phyloP scores from a whole-genome alignment of 2,329 filamentous ascomycete genomes.

The Diaporthe vaccinii region DNA sequence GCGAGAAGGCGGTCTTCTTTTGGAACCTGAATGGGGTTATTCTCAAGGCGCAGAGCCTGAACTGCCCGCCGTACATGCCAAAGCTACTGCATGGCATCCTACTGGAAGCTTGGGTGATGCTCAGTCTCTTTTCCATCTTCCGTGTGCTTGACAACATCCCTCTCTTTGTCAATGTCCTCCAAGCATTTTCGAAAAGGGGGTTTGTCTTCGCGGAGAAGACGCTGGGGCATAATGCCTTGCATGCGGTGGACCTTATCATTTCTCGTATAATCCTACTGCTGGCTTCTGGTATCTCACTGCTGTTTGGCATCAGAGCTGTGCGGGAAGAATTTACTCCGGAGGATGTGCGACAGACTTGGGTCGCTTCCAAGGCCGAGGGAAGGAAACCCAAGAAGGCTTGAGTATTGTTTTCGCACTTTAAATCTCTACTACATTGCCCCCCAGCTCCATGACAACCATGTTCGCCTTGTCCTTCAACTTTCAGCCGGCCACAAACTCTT shows the following conservation, averaged over 20 bases:
- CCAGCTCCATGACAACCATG: neutral
- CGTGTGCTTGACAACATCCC: slow-evolving; percentile 49
- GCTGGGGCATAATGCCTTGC: slow-evolving; percentile 28
- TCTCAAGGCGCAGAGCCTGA: slow-evolving; percentile 44
- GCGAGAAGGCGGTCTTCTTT: slow-evolving; percentile 62
- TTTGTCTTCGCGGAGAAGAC: slow-evolving; percentile 43
- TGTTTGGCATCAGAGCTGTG: slow-evolving; percentile 37
- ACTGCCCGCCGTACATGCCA: slow-evolving; percentile 40
- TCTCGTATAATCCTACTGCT: slow-evolving; percentile 32
- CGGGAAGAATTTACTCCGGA: slow-evolving; percentile 38
- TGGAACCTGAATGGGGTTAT: slow-evolving; percentile 62
- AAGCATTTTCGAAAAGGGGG: slow-evolving; percentile 44
- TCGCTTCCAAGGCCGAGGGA: neutral
- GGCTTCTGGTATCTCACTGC: slow-evolving; percentile 23
- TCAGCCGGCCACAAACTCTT: neutral
- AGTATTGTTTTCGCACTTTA: neutral
- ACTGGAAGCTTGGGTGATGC: slow-evolving; percentile 47
- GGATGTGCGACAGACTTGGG: slow-evolving; percentile 9
- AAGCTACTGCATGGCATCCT: slow-evolving; percentile 40
- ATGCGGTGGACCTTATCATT: slow-evolving; percentile 21
- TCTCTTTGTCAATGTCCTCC: slow-evolving; percentile 47
- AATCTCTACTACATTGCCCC: neutral
- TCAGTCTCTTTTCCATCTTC: slow-evolving; percentile 50
- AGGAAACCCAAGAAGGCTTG: slow-evolving; percentile 13
- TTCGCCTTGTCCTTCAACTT: too few relatives aligned